phyloP scores from a whole-genome alignment of 1,284 basidiomycete species.

The Vanrija sp. region DNA sequence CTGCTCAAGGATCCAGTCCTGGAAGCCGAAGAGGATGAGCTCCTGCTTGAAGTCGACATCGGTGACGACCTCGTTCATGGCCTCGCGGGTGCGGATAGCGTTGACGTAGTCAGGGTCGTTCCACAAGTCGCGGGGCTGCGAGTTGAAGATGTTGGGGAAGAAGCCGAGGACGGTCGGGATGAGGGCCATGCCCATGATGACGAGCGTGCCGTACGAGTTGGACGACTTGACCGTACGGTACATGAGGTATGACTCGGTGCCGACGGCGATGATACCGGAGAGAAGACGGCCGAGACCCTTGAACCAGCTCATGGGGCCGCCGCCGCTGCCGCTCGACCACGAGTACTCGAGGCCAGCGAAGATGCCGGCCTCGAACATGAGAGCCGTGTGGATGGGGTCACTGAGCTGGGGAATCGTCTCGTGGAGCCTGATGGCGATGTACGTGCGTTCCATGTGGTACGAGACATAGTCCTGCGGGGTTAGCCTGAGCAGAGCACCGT shows the following conservation, averaged over 20 bases:
- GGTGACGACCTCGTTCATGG: background rate
- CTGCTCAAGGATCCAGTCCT: conserved; percentile 69
- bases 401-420: conserved; percentile 71
- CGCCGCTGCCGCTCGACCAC: conserved; percentile 1
- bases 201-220: conserved; percentile 52
- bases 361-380: conserved; percentile 68
- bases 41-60: conserved; percentile 52
- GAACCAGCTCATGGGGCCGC: conserved; percentile 20
- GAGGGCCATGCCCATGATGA: background rate
- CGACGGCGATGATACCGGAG: conserved; percentile 53
- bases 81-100: conserved; percentile 55
- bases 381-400: conserved; percentile 64
- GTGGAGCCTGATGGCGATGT: conserved; percentile 67
- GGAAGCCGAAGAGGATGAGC: conserved; percentile 70
- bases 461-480: conserved; percentile 62
- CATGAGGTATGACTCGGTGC: conserved; percentile 56
- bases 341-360: conserved; percentile 22
- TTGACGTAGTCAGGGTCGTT: conserved; percentile 20
- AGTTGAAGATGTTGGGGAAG: background rate
- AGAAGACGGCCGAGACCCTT: conserved; percentile 69
- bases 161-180: conserved; percentile 52
- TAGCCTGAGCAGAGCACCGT: conserved; percentile 23
- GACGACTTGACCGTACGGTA: conserved; percentile 47
- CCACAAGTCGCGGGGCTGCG: too few relatives aligned
- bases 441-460: conserved; percentile 67